phyloP scores from a whole-genome alignment of 2,329 filamentous ascomycete species.

The Penicillium sp. region DNA sequence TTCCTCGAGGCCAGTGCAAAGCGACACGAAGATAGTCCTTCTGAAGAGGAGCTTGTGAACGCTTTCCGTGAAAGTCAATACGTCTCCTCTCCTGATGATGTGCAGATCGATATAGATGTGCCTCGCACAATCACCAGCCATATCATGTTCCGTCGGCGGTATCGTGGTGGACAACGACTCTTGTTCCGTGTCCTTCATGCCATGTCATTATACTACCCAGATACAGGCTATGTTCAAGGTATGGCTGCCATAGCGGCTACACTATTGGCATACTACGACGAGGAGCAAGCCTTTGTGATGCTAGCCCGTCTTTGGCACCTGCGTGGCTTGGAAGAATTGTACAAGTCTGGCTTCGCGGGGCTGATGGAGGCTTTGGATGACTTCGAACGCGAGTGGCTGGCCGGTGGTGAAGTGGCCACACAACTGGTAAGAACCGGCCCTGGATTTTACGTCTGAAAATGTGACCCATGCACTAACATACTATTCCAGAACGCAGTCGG shows the following conservation, averaged over 20 bases:
- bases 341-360: slow-evolving; percentile 78
- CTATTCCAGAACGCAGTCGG: slow-evolving; percentile 65
- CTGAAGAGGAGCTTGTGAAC: slow-evolving; percentile 70
- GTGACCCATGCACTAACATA: slow-evolving; percentile 1
- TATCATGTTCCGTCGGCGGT: slow-evolving; percentile 93
- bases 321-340: slow-evolving; percentile 80
- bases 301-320: slow-evolving; percentile 90
- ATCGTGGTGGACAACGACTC: slow-evolving; percentile 86
- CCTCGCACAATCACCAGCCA: slow-evolving; percentile 91
- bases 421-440: slow-evolving; percentile 65
- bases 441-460: background rate
- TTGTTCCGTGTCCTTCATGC: slow-evolving; percentile 91
- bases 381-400: slow-evolving; percentile 82
- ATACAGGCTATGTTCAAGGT: slow-evolving; percentile 93
- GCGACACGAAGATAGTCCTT: slow-evolving; percentile 59
- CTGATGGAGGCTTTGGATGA: slow-evolving; percentile 82
- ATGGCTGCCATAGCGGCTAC: slow-evolving; percentile 95
- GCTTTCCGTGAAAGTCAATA: slow-evolving; percentile 72
- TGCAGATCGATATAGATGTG: slow-evolving; percentile 96
- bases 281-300: slow-evolving; percentile 94
- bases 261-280: slow-evolving; percentile 92
- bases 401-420: slow-evolving; percentile 70
- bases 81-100: slow-evolving; percentile 79
- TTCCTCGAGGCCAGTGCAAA: slow-evolving; percentile 79
- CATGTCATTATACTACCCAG: slow-evolving; percentile 85